phyloP scores from a whole-genome alignment of 768 basidiomycete species.

The Suillus clintonianus region DNA sequence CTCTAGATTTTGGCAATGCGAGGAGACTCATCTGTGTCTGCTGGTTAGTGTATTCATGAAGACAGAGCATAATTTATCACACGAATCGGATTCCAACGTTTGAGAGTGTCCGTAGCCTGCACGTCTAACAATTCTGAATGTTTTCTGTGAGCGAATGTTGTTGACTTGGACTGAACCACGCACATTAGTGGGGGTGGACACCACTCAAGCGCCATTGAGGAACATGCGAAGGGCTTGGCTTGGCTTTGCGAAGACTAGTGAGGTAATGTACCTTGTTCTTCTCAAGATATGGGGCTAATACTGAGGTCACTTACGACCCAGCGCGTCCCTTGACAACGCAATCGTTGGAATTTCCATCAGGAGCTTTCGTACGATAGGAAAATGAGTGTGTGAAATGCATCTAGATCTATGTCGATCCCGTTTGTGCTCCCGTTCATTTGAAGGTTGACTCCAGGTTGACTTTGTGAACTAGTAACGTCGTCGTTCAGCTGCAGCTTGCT shows the following conservation, averaged over 20 bases:
- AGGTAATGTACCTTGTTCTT: conserved; percentile 3
- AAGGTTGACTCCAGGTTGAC: background rate
- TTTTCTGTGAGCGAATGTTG: background rate
- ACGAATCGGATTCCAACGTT: background rate
- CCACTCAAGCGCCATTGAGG: background rate
- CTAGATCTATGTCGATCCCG: conserved; percentile 6
- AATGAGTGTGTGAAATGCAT: conserved; percentile 9
- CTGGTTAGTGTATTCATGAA: background rate
- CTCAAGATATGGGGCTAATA: background rate
- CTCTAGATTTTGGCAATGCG: background rate
- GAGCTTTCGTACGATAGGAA: background rate
- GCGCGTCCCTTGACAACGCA: background rate
- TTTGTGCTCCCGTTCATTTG: background rate
- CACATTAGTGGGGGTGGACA: background rate
- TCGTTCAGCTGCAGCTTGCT: background rate
- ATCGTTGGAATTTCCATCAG: conserved; percentile 1
- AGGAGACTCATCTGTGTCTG: too few species aligned
- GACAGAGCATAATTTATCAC: background rate
- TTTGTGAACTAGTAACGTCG: background rate
- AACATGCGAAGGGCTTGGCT: background rate
- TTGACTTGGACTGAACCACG: background rate
- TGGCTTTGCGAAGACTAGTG: background rate
- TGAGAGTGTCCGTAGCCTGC: too few species aligned
- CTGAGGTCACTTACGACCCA: background rate
- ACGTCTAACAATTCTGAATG: background rate